A percentile compares a stretch with the other conserved stretches of the same genome.
Conservation (phyloP, 75 land plant species). For the Pseudotsuga menziesii region DNA sequence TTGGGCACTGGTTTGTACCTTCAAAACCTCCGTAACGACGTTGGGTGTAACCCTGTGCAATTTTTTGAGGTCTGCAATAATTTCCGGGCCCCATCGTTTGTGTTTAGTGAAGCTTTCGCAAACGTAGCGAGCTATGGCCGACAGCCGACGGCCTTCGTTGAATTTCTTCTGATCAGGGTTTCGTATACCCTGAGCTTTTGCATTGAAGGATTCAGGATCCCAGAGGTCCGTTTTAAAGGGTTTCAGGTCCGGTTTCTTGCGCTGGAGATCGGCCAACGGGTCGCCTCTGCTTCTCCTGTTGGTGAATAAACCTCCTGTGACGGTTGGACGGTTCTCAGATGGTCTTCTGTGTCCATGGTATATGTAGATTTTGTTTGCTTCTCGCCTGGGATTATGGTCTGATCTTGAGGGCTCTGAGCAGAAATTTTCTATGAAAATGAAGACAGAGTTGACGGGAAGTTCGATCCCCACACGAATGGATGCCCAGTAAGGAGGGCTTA, state of each 20-base stretch:
- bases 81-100: conserved; percentile 45
- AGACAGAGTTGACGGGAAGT: background rate
- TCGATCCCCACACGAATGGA: too few relatives aligned
- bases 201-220: conserved; percentile 4
- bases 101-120: conserved; percentile 45
- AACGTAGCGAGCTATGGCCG: conserved; percentile 68
- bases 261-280: background rate
- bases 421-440: background rate
- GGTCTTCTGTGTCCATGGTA: conserved; percentile 60
- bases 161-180: background rate
- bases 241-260: background rate
- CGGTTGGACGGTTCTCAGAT: conserved; percentile 44
- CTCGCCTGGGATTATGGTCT: conserved; percentile 8
- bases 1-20: conserved; percentile 25
- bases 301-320: conserved; percentile 52
- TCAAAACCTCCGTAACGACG: conserved; percentile 57
- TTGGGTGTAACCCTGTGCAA: conserved; percentile 53
- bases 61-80: conserved; percentile 45
- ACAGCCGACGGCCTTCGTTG: conserved; percentile 30
- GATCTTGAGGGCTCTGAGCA: conserved; percentile 17
- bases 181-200: background rate
- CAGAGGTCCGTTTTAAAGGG: conserved; percentile 10
- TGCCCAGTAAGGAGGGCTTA: too few relatives aligned
- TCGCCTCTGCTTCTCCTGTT: conserved; percentile 13
- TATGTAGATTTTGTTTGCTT: conserved; percentile 35